Evolutionary conservation across 768 basidiomycete species (phyloP).

Genomic region (Rickenella mellea): DNA sequence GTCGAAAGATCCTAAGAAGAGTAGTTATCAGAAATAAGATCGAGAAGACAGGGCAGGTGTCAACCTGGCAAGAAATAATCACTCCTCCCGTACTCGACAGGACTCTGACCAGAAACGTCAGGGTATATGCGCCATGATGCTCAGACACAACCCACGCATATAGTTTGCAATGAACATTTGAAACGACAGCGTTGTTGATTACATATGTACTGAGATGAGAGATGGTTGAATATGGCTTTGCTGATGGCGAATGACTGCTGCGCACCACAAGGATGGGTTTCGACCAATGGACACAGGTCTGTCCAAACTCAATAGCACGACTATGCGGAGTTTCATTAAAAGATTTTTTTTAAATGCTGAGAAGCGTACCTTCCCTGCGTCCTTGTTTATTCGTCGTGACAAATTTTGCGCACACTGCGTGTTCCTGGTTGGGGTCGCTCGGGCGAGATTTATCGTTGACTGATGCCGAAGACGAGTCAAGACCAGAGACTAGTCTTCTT

Average conservation of each 20-base stretch:
- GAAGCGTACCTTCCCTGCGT: constrained; percentile 48
- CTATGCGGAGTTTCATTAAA: constrained; percentile 23
- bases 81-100: constrained; percentile 61
- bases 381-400: constrained; percentile 32
- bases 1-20: constrained; percentile 57
- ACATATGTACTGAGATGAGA: constrained; percentile 39
- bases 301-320: constrained; percentile 47
- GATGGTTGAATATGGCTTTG: background rate
- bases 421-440: too few species aligned
- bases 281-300: constrained; percentile 64
- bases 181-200: constrained; percentile 51
- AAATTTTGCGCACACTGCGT: constrained; percentile 3
- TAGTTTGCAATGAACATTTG: constrained; percentile 66
- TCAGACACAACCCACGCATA: constrained; percentile 48
- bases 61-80: constrained; percentile 72
- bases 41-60: background rate
- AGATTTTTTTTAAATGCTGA: background rate
- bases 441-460: too few species aligned
- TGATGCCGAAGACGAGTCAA: too few species aligned
- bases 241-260: background rate
- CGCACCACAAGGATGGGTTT: constrained; percentile 58
- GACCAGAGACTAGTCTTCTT: too few species aligned
- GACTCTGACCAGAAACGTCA: constrained; percentile 33
- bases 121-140: background rate
- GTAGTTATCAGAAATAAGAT: background rate